These are phyloP conservation scores for Candida gorgasii DNA, from an alignment of 805 yeast genomes.

Conservation along the genomic window DNA sequence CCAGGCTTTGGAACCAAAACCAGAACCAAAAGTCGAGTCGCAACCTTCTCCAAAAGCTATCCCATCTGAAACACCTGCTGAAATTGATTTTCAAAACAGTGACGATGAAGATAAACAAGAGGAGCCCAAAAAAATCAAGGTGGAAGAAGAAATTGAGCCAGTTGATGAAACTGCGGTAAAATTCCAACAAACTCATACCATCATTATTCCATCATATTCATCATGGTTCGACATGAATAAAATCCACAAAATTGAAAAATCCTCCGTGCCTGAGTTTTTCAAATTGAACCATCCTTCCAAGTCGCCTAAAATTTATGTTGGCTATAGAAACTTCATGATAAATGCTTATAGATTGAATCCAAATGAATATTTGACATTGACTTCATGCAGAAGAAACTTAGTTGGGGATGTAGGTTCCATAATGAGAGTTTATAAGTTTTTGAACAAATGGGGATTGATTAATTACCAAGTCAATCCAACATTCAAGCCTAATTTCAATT, in stretches of 20 bases:
- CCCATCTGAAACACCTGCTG: neutral
- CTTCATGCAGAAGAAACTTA: slow-evolving; percentile 86
- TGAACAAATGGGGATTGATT: slow-evolving; percentile 90
- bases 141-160: slow-evolving; percentile 5
- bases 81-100: neutral
- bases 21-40: slow-evolving; percentile 3
- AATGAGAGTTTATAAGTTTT: slow-evolving; percentile 78
- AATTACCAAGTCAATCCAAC: slow-evolving; percentile 89
- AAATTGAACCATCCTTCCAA: slow-evolving; percentile 69
- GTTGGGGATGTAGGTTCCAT: slow-evolving; percentile 91
- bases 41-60: neutral
- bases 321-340: slow-evolving; percentile 85
- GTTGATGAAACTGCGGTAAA: slow-evolving; percentile 19
- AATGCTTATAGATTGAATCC: slow-evolving; percentile 88
- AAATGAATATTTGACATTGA: slow-evolving; percentile 82
- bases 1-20: slow-evolving; percentile 8
- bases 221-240: slow-evolving; percentile 79
- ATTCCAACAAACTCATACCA: slow-evolving; percentile 71
- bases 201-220: slow-evolving; percentile 84
- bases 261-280: slow-evolving; percentile 88
- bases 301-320: slow-evolving; percentile 77
- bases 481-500: slow-evolving; percentile 60
- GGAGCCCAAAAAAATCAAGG: slow-evolving; percentile 13
- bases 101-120: slow-evolving; percentile 11
- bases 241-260: slow-evolving; percentile 75